phyloP scores from a whole-genome alignment of 2,329 filamentous ascomycete genomes.

The Aspergillus oerlinghausenensis region DNA sequence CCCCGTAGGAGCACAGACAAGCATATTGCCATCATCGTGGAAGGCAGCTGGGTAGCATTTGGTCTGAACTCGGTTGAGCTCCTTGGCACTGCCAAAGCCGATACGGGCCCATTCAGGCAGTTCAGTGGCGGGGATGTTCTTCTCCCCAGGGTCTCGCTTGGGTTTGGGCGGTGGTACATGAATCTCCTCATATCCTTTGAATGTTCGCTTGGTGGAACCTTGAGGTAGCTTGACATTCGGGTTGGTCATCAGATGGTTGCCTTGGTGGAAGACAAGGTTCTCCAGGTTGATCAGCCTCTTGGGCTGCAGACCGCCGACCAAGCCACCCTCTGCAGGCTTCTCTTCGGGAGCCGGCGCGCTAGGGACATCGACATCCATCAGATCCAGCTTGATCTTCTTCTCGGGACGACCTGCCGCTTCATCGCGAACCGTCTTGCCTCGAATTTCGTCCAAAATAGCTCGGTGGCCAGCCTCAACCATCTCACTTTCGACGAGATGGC shows the following conservation, averaged over 20 bases:
- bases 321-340: slow-evolving; percentile 57
- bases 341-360: slow-evolving; percentile 53
- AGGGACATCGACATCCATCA: slow-evolving; percentile 83
- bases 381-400: slow-evolving; percentile 75
- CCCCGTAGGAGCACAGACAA: slow-evolving; percentile 93
- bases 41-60: slow-evolving; percentile 90
- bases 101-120: slow-evolving; percentile 87
- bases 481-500: slow-evolving; percentile 75
- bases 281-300: slow-evolving; percentile 87
- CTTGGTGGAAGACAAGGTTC: slow-evolving; percentile 94
- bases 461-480: slow-evolving; percentile 86
- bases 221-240: slow-evolving; percentile 89
- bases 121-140: slow-evolving; percentile 76
- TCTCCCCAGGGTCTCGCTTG: slow-evolving; percentile 73
- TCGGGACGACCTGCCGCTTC: slow-evolving; percentile 58
- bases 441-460: slow-evolving; percentile 81
- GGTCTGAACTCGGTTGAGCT: slow-evolving; percentile 92
- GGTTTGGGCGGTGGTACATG: slow-evolving; percentile 92
- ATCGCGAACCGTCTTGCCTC: slow-evolving; percentile 59
- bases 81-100: slow-evolving; percentile 80
- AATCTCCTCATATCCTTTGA: slow-evolving; percentile 98
- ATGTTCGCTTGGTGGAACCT: slow-evolving; percentile 88
- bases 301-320: slow-evolving; percentile 81
- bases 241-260: slow-evolving; percentile 99
- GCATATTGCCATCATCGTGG: slow-evolving; percentile 91